These are phyloP conservation scores for Proliferodiscus dingleyae DNA, from an alignment of 2,329 filamentous ascomycete species.

Conservation along the genomic window DNA sequence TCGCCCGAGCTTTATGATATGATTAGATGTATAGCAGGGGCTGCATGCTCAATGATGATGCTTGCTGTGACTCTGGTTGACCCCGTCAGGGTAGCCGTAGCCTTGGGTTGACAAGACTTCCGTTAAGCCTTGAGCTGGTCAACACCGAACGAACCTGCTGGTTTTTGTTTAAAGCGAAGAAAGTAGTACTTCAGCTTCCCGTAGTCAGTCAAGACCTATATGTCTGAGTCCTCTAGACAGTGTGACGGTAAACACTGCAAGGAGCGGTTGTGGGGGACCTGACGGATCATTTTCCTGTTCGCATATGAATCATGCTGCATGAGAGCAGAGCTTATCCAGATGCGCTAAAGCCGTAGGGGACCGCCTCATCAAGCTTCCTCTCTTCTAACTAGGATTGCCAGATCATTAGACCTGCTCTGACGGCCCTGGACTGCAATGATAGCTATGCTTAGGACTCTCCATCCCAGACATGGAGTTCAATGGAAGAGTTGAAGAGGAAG, in stretches of 20 bases:
- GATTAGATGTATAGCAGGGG: no score
- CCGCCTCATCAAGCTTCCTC: no score
- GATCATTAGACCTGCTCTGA: background rate
- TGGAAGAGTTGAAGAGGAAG: constrained; percentile 19
- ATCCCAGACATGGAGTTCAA: constrained; percentile 28
- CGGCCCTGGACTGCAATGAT: constrained; percentile 18
- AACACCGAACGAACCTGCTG: no score
- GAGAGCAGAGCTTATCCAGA: constrained; percentile 9
- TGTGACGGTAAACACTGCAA: constrained; percentile 3
- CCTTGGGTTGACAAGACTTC: no score
- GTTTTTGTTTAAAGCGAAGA: background rate
- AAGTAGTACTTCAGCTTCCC: background rate
- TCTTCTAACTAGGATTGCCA: no score
- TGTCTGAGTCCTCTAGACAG: constrained; percentile 5
- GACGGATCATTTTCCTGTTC: constrained; percentile 17
- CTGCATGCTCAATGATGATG: no score
- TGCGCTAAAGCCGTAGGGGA: constrained; percentile 3
- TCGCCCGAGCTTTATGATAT: no score
- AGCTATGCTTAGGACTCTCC: constrained; percentile 18
- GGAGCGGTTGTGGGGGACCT: constrained; percentile 12
- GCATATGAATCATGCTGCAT: constrained; percentile 11
- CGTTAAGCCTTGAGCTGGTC: no score
- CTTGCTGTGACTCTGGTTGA: no score
- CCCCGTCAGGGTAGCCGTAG: no score
- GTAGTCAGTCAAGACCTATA: background rate